phyloP scores from a whole-genome alignment of 345 rosid species.

The Euphorbia tirucalli region DNA sequence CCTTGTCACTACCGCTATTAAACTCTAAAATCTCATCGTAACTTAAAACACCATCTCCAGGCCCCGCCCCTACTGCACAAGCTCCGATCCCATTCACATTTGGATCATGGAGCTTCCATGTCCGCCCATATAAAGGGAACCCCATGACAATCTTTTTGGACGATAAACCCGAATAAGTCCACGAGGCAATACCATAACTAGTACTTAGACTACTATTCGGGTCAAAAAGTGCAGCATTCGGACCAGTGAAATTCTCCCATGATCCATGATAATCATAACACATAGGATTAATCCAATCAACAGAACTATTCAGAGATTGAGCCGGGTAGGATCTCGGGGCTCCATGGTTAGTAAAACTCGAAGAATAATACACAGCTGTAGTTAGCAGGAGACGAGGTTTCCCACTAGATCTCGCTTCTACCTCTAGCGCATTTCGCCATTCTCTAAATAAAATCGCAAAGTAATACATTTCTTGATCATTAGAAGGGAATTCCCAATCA shows the following conservation, averaged over 20 bases:
- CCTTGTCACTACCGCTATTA: conserved; percentile 5
- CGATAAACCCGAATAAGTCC: conserved; percentile 37
- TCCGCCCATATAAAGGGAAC: conserved; percentile 39
- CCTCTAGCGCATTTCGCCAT: conserved; percentile 25
- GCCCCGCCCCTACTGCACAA: conserved; percentile 29
- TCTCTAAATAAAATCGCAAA: conserved; percentile 23
- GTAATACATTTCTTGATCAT: conserved; percentile 28
- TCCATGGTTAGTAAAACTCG: conserved; percentile 9
- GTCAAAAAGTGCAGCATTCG: conserved; percentile 32
- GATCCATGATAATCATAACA: conserved; percentile 41
- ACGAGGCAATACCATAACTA: conserved; percentile 30
- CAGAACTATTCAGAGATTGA: conserved; percentile 15
- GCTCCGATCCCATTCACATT: conserved; percentile 32
- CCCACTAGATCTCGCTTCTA: conserved; percentile 16
- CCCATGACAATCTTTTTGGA: conserved; percentile 47
- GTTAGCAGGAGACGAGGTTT: conserved; percentile 32
- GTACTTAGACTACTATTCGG: conserved; percentile 30
- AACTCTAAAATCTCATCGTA: conserved; percentile 29
- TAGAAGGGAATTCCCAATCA: conserved; percentile 48
- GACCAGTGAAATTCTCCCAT: conserved; percentile 39
- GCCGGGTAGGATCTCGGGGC: conserved; percentile 28
- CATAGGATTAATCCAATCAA: conserved; percentile 43
- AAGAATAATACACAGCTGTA: conserved; percentile 41
- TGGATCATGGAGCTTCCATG: conserved; percentile 42
- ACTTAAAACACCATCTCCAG: conserved; percentile 23